Evolutionary conservation across 768 basidiomycete genomes (phyloP).

Genomic region (Agrocybe pediades): DNA sequence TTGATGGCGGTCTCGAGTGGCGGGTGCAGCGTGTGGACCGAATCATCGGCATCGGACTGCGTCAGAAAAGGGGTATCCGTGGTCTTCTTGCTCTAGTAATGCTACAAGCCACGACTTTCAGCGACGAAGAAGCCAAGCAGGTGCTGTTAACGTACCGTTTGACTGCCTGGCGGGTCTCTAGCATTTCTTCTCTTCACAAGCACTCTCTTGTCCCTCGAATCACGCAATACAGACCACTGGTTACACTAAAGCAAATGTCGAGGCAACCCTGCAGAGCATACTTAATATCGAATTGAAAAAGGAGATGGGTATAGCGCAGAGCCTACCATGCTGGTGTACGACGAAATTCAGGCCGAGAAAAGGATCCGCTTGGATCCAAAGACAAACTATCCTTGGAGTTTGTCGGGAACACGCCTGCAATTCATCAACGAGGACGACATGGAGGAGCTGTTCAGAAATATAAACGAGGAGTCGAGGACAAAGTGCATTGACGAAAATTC

Average conservation of each 20-base stretch:
- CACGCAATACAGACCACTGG: too few relatives aligned
- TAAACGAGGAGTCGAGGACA: too few relatives aligned
- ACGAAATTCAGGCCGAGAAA: too few relatives aligned
- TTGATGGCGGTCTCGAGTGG: slow-evolving; percentile 21
- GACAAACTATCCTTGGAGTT: slow-evolving; percentile 26
- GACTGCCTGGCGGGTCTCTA: slow-evolving; percentile 18
- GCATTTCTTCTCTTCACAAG: slow-evolving; percentile 7
- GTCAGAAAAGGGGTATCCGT: slow-evolving; percentile 4
- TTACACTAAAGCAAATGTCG: slow-evolving; percentile 7
- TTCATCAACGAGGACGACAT: slow-evolving; percentile 19
- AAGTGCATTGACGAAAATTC: too few relatives aligned
- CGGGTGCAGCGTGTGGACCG: slow-evolving; percentile 12
- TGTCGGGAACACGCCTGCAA: slow-evolving; percentile 24
- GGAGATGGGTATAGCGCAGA: neutral
- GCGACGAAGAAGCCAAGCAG: slow-evolving; percentile 20
- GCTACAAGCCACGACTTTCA: slow-evolving; percentile 23
- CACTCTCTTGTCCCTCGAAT: too few relatives aligned
- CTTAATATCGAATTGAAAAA: neutral
- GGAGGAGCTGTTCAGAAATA: slow-evolving; percentile 23
- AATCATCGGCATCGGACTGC: slow-evolving; percentile 12
- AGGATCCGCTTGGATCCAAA: too few relatives aligned
- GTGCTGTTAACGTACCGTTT: slow-evolving; percentile 17
- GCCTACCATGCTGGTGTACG: slow-evolving; percentile 23
- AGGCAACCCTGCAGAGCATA: neutral
- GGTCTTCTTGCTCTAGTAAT: slow-evolving; percentile 8